Conservation (phyloP, 2,329 filamentous ascomycete species). For the Nemania bipapillata region DNA sequence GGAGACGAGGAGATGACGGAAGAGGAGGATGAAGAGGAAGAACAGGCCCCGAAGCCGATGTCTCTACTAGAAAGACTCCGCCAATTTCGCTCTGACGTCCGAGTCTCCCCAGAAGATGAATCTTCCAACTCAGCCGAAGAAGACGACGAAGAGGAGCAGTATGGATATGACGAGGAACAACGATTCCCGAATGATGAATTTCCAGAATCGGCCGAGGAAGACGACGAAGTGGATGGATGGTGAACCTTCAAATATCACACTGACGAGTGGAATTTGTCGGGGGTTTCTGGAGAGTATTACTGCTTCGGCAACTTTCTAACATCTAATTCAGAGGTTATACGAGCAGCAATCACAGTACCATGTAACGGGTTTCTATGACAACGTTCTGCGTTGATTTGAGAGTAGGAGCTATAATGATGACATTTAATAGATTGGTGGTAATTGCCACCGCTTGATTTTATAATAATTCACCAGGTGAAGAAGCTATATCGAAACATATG, state of each 20-base stretch:
- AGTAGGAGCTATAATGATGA: neutral
- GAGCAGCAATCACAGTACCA: neutral
- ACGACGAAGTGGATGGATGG: slow-evolving; percentile 27
- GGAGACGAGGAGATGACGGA: slow-evolving; percentile 26
- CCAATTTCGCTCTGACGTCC: slow-evolving; percentile 39
- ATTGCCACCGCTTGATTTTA: neutral
- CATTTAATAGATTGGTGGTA: neutral
- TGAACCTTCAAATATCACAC: neutral
- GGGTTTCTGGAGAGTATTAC: neutral
- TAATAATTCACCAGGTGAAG: neutral
- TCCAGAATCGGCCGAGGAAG: slow-evolving; percentile 34
- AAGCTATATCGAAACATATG: neutral
- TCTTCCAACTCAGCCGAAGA: slow-evolving; percentile 23
- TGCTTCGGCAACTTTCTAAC: neutral
- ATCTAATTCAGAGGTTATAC: neutral
- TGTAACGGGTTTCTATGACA: neutral
- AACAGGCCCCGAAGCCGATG: slow-evolving; percentile 15
- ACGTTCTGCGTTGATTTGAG: neutral
- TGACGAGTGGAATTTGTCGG: neutral
- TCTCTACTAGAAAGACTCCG: slow-evolving; percentile 30
- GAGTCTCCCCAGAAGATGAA: slow-evolving; percentile 26
- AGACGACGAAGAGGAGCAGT: slow-evolving; percentile 22
- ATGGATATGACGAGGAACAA: slow-evolving; percentile 20
- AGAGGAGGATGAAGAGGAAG: slow-evolving; percentile 20
- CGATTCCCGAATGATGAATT: slow-evolving; percentile 30